These are phyloP conservation scores for Melampsora allii-populina DNA, from an alignment of 1,284 basidiomycete species.

Conservation along the genomic window DNA sequence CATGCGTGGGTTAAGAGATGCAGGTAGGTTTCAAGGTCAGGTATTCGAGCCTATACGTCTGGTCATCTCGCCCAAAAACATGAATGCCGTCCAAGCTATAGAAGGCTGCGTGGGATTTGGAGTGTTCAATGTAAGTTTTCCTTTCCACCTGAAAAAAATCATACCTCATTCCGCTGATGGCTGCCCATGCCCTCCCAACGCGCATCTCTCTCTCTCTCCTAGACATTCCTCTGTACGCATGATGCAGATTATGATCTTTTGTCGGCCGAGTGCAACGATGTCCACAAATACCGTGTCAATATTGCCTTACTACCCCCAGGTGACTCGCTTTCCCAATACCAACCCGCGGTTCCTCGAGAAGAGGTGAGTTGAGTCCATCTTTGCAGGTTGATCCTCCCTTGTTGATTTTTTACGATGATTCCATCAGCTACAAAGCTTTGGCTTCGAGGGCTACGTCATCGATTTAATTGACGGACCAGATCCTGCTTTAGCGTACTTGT, in stretches of 20 bases:
- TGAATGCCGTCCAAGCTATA: constrained; percentile 6
- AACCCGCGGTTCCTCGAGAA: constrained; percentile 9
- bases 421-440: constrained; percentile 16
- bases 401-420: background rate
- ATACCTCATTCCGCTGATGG: background rate
- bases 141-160: background rate
- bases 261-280: constrained; percentile 28
- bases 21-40: constrained; percentile 31
- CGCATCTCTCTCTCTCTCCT: background rate
- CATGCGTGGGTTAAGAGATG: constrained; percentile 16
- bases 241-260: constrained; percentile 39
- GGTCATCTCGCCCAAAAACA: constrained; percentile 22
- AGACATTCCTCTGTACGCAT: constrained; percentile 41
- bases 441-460: constrained; percentile 34
- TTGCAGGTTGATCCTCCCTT: background rate
- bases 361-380: constrained; percentile 8
- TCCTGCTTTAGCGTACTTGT: constrained; percentile 30
- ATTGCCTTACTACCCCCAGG: constrained; percentile 33
- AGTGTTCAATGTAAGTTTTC: constrained; percentile 30
- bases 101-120: constrained; percentile 24
- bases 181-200: background rate
- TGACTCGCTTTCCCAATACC: constrained; percentile 17
- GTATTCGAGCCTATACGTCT: constrained; percentile 36
- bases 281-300: constrained; percentile 26
- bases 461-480: constrained; percentile 40